Evolutionary conservation across 768 basidiomycete species (phyloP).

Genomic region (Pseudohyphozyma bogoriensis): DNA sequence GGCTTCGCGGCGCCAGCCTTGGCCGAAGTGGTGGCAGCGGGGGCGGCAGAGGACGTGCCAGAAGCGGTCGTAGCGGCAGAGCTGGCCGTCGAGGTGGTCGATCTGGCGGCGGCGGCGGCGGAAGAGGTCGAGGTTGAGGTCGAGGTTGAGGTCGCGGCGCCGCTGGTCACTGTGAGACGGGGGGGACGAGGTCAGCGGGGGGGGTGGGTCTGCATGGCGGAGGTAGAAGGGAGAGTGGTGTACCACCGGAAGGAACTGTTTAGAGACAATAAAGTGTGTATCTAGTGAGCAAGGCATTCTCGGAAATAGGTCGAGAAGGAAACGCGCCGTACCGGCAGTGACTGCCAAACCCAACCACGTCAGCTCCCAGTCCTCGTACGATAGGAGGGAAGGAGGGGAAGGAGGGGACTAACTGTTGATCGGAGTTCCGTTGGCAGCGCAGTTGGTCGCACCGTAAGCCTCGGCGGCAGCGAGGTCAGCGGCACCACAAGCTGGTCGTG

Average conservation of each 20-base stretch:
- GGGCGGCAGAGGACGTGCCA: not conserved
- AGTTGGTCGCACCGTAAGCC: not conserved
- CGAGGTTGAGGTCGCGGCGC: not conserved
- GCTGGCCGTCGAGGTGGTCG: not conserved
- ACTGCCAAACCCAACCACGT: too few species aligned
- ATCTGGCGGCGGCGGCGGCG: not conserved
- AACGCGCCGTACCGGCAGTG: not conserved
- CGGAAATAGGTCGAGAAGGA: too few species aligned
- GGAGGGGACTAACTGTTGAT: not conserved
- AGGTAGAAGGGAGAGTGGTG: not conserved
- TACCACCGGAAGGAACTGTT: not conserved
- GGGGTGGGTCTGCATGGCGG: too few species aligned
- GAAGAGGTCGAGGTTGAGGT: not conserved
- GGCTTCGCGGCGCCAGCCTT: not conserved
- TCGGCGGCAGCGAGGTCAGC: not conserved
- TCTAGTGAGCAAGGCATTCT: too few species aligned
- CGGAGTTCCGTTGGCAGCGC: not conserved
- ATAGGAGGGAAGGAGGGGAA: not conserved
- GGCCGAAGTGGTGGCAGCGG: not conserved
- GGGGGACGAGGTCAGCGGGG: too few species aligned
- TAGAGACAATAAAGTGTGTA: too few species aligned
- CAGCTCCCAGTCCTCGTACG: not conserved
- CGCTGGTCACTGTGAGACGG: too few species aligned
- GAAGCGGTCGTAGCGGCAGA: not conserved
- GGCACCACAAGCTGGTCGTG: not conserved